These are phyloP conservation scores for Ophiostoma himal-ulmi DNA, from an alignment of 2,329 filamentous ascomycete genomes.

Conservation along the genomic window DNA sequence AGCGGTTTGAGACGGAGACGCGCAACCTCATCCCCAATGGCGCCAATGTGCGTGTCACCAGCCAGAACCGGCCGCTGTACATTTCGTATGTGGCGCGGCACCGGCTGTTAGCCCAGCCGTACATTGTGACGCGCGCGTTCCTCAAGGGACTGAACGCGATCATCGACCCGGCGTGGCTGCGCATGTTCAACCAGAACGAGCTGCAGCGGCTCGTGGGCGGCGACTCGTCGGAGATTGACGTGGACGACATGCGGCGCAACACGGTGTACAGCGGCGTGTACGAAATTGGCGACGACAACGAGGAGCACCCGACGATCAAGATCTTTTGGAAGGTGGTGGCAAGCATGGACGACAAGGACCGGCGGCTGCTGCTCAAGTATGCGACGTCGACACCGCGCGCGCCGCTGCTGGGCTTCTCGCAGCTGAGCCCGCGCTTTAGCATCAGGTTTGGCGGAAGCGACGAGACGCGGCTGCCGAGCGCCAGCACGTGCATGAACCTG, in stretches of 20 bases:
- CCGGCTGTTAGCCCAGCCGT: slow-evolving; percentile 73
- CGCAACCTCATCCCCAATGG: slow-evolving; percentile 72
- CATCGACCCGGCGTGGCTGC: slow-evolving; percentile 87
- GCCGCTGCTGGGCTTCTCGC: slow-evolving; percentile 80
- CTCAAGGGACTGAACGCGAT: slow-evolving; percentile 79
- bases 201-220: slow-evolving; percentile 90
- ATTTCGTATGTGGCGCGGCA: slow-evolving; percentile 88
- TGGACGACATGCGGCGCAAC: slow-evolving; percentile 76
- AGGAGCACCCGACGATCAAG: slow-evolving; percentile 78
- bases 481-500: slow-evolving; percentile 93
- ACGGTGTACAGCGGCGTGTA: slow-evolving; percentile 87
- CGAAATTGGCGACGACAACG: slow-evolving; percentile 76
- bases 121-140: slow-evolving; percentile 79
- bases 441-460: slow-evolving; percentile 79
- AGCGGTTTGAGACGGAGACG: slow-evolving; percentile 57
- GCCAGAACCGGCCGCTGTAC: slow-evolving; percentile 89
- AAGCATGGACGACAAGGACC: slow-evolving; percentile 66
- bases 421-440: slow-evolving; percentile 78
- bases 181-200: slow-evolving; percentile 97
- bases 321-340: slow-evolving; percentile 91
- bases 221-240: slow-evolving; percentile 76
- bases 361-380: slow-evolving; percentile 85
- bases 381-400: slow-evolving; percentile 90
- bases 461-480: slow-evolving; percentile 75
- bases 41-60: slow-evolving; percentile 72